Evolutionary conservation across 31 red algal genomes (phyloP), one percentile per base, ranked within the genome.

Genomic region (Porphyra umbilicalis): DNA sequence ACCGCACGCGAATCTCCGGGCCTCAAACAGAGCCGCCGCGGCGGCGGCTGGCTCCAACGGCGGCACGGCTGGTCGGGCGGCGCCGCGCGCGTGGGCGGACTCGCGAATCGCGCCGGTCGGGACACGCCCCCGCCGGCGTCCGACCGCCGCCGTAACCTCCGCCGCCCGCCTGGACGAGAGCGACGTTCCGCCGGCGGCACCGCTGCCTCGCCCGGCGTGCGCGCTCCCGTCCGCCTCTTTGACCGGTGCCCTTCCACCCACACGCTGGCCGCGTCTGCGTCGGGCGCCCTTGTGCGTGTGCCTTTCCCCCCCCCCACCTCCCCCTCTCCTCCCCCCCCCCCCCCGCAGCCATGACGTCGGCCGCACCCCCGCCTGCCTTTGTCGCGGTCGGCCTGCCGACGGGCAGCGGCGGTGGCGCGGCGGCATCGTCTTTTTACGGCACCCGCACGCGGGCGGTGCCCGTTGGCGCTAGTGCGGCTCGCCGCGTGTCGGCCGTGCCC

Each of bases 401-500:
- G 57, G 57, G 25, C 11, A 29, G 4, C 25, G 57, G 25, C 2
- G 25, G 25, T 6, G 6, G 7, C 25, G 25, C 57, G 57, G 30
- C 57, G 57, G 57, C 57, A 4, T 71, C 57, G 13, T 29, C 57
- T 18, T 71, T 71, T n/a, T 29, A 71, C 57, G 57, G 57, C 57
- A 71, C 57, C 20, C 57, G 57, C 57, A 71, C 57, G 13, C 57
- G 57, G 20, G 13, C 30, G 57, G 57, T 71, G 0, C 57, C 57
- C 57, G 25, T 71, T 29, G 57, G 25, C 4, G 57, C 57, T n/a
- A 29, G 25, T 29, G 57, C 57, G 4, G 78, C 31, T 14, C 85
- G 35, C 75, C 85, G 20, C 80, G 79, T 75, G 15, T 81, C 46
- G 68, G 80, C 79, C 9, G 38, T 82, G 20, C 36, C 31, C 71